These are phyloP conservation scores for Claviceps citrina DNA, from an alignment of 2,329 filamentous ascomycete species.

Conservation along the genomic window DNA sequence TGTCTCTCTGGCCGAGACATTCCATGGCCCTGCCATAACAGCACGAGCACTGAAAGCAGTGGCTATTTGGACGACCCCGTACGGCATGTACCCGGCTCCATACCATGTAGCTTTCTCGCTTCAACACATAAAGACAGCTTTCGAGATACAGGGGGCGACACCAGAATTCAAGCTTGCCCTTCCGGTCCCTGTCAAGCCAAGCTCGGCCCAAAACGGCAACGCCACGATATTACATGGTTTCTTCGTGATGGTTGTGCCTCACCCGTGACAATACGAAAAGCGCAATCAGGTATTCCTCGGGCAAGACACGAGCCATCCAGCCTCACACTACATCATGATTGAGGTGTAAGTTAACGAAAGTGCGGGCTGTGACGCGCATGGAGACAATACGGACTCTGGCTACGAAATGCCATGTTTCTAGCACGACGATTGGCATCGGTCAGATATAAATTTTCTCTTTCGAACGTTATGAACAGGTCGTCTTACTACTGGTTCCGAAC, in stretches of 20 bases:
- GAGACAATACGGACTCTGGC: neutral
- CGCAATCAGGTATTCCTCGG: neutral
- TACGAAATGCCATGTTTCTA: neutral
- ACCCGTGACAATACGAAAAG: neutral
- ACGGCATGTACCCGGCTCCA: conserved; percentile 1
- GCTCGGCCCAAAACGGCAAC: neutral
- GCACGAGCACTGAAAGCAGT: conserved; percentile 3
- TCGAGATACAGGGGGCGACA: too few relatives aligned
- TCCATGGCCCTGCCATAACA: conserved; percentile 5
- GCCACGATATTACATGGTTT: neutral
- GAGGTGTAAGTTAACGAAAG: neutral
- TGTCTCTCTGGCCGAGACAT: conserved; percentile 8
- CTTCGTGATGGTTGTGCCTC: neutral
- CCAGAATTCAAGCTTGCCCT: too few relatives aligned
- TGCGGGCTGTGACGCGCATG: neutral
- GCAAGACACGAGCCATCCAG: neutral
- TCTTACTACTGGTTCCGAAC: too few relatives aligned
- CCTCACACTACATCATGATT: neutral
- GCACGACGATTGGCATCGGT: neutral
- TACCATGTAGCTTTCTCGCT: neutral
- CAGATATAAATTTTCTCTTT: too few relatives aligned
- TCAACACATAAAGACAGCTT: too few relatives aligned
- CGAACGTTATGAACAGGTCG: too few relatives aligned
- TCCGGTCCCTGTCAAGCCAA: conserved; percentile 2
- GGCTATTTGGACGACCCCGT: conserved; percentile 3